These are phyloP conservation scores for Rhytidiadelphus loreus DNA, from an alignment of 225 moss, liverwort and hornwort genomes.

Conservation along the genomic window DNA sequence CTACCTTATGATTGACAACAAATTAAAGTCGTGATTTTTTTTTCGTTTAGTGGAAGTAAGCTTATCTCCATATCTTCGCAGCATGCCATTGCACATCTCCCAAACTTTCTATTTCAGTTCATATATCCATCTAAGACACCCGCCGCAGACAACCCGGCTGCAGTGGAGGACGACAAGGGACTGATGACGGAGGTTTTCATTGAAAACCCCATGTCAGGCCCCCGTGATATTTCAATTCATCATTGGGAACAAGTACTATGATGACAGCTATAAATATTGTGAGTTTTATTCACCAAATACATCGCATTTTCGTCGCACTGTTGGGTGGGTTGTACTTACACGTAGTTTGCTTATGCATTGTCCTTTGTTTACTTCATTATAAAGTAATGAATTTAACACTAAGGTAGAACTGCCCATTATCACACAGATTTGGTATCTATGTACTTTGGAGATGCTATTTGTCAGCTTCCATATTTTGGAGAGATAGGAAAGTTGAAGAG, in stretches of 20 bases:
- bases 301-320: neutral
- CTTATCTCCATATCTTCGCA: neutral
- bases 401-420: too few relatives aligned
- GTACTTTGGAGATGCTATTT: too few relatives aligned
- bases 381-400: neutral
- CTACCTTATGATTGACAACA: neutral
- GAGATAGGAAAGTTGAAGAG: too few relatives aligned
- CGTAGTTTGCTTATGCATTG: neutral
- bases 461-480: too few relatives aligned
- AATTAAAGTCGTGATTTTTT: neutral
- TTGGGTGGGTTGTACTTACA: neutral
- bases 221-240: neutral
- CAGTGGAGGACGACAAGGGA: neutral
- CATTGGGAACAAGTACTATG: neutral
- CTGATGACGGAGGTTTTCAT: neutral
- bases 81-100: neutral
- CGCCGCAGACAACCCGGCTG: fast-evolving
- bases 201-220: neutral
- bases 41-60: neutral
- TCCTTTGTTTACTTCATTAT: neutral
- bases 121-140: neutral
- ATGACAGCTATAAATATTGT: neutral
- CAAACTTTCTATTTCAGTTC: neutral
- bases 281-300: neutral
- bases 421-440: too few relatives aligned